These are phyloP conservation scores for Pelagomonas calceolata DNA, from an alignment of 108 stramenopile genomes.

Conservation along the genomic window DNA sequence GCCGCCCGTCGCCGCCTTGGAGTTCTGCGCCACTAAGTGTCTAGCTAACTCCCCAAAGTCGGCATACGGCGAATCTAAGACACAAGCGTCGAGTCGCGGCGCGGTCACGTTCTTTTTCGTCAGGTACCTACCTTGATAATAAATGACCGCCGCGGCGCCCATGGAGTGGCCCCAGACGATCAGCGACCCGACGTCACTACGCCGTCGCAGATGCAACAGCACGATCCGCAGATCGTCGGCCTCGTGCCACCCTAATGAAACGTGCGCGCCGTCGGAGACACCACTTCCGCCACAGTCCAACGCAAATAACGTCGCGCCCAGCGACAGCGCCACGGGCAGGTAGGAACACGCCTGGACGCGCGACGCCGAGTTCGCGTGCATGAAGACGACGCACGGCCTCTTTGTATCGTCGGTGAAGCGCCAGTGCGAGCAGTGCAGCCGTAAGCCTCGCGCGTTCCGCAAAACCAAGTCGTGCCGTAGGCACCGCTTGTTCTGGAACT, in stretches of 20 bases:
- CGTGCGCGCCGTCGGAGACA: background rate
- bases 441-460: background rate
- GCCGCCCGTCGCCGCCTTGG: background rate
- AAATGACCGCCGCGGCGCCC: background rate
- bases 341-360: background rate
- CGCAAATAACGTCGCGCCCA: background rate
- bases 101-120: background rate
- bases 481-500: background rate
- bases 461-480: background rate
- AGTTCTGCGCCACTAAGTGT: background rate
- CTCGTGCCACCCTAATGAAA: background rate
- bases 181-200: background rate
- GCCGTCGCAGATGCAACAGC: background rate
- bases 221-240: background rate
- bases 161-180: slow-evolving; percentile 1
- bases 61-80: background rate
- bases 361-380: background rate
- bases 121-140: background rate
- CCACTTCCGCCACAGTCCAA: background rate
- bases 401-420: background rate
- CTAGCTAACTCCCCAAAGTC: background rate
- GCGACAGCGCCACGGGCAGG: background rate
- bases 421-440: background rate
- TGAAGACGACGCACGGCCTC: background rate
- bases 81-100: background rate